Percentiles rank a stretch among this genome's conserved stretches.
These are phyloP conservation scores for Aspergillus biplanus DNA, from an alignment of 495 filamentous ascomycete genomes.

Conservation along the genomic window DNA sequence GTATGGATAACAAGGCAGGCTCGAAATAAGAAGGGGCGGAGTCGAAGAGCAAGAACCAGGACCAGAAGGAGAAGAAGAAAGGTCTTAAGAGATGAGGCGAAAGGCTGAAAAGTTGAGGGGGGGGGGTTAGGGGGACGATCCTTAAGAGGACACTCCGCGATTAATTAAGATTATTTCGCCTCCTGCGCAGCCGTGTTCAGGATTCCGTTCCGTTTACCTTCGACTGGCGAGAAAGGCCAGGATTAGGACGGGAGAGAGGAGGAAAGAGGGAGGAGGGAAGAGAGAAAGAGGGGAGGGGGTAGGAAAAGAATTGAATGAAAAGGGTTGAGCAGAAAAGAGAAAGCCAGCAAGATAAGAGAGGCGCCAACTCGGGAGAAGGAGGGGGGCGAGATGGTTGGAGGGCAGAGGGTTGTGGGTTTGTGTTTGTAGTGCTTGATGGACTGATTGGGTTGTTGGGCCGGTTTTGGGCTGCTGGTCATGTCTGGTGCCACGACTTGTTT, in stretches of 20 bases:
- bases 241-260: slow-evolving; percentile 27
- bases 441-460: slow-evolving; percentile 47
- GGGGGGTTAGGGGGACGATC: slow-evolving; percentile 17
- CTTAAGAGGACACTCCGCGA: slow-evolving; percentile 15
- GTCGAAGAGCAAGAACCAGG: neutral
- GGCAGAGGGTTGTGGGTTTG: slow-evolving; percentile 21
- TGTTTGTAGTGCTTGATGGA: slow-evolving; percentile 19
- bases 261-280: slow-evolving; percentile 18
- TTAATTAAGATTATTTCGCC: slow-evolving; percentile 23
- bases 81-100: slow-evolving; percentile 8
- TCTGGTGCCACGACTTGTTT: slow-evolving; percentile 50
- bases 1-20: slow-evolving; percentile 17
- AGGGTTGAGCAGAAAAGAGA: slow-evolving; percentile 17
- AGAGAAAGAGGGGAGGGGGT: slow-evolving; percentile 10
- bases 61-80: slow-evolving; percentile 17
- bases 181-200: slow-evolving; percentile 19
- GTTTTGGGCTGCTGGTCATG: slow-evolving; percentile 38
- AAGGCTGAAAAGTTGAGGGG: slow-evolving; percentile 13
- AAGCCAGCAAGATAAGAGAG: slow-evolving; percentile 22
- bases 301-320: slow-evolving; percentile 10
- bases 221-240: slow-evolving; percentile 34
- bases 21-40: slow-evolving; percentile 11
- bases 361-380: slow-evolving; percentile 25
- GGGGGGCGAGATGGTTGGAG: slow-evolving; percentile 29
- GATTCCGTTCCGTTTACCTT: slow-evolving; percentile 19